Conservation (phyloP, 495 filamentous ascomycete genomes). For the Aspergillus panamensis region DNA sequence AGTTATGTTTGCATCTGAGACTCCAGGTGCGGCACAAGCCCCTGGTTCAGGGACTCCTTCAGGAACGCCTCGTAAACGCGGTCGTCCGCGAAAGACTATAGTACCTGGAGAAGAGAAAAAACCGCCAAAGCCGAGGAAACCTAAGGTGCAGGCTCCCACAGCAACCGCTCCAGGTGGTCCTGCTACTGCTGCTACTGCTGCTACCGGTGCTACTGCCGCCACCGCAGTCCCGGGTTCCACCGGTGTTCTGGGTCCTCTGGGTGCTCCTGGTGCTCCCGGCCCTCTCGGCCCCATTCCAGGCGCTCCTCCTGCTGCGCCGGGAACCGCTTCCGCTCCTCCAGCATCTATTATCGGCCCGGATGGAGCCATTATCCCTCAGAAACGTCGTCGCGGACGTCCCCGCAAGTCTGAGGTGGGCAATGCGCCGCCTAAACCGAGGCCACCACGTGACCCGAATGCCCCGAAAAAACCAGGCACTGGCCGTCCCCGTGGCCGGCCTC, state of each 20-base stretch:
- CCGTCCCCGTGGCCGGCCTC: constrained; percentile 39
- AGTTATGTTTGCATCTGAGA: constrained; percentile 11
- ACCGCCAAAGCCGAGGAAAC: constrained; percentile 16
- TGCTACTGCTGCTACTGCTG: not conserved
- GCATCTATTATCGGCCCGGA: constrained; percentile 31
- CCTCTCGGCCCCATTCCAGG: constrained; percentile 16
- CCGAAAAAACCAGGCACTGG: constrained; percentile 28
- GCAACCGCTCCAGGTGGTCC: constrained; percentile 3
- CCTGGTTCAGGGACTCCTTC: not conserved
- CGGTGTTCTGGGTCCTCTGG: not conserved
- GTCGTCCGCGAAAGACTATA: constrained; percentile 23
- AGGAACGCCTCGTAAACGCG: constrained; percentile 17
- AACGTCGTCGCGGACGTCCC: constrained; percentile 40
- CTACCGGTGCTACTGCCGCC: constrained; percentile 4
- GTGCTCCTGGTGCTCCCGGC: constrained; percentile 6
- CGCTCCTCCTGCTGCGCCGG: constrained; percentile 1
- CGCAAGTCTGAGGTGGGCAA: constrained; percentile 37
- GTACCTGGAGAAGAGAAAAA: constrained; percentile 22
- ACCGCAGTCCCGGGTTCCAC: not conserved
- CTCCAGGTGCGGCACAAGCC: not conserved
- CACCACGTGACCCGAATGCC: constrained; percentile 22
- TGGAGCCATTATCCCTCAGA: constrained; percentile 32
- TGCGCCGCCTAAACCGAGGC: constrained; percentile 26
- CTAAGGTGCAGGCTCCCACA: constrained; percentile 8
- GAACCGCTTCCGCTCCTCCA: constrained; percentile 8